Base-by-base conservation (phyloP, 2,329 filamentous ascomycete genomes). In the Aspergillus thermomutatus region DNA sequence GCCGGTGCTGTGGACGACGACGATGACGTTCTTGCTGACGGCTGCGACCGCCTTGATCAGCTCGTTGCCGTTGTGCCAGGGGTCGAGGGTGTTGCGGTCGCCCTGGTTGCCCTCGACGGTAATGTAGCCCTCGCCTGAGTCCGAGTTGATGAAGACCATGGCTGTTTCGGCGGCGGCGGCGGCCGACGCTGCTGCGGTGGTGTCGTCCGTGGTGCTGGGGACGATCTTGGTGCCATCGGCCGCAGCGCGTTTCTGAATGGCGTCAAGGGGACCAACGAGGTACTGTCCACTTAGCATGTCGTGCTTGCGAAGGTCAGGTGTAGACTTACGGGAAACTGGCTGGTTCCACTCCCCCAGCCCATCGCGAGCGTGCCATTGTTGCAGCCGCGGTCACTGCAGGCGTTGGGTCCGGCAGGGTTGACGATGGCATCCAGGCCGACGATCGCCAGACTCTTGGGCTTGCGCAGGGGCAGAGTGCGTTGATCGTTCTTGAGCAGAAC, bases 341-440 rank as follows among this genome's bases (percentile, higher is more conserved):
- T 79, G 0, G 85, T 87, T 49, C 90, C 90, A 3, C 85, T 89
- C 1, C 89, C 90, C 89, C 89, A 92, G 11, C 83, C 84, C 82
- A 90, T 88, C 37, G 82, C 88, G 2, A 91, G 77, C 0, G 85
- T 87, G 4, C 86, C 87, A 55, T 82, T 83, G 66, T 89, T 84
- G 70, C 87, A 89, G 47, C 82, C 84, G 63, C 86, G 83, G 63
- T 89, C 86, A 0, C 70, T 69, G 64, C 87, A 90, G 19, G 60
- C 59, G 55, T 83, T 83, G 1, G 80, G 75, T 3, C 80, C 80
- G 21, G 71, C 66, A 2, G 71, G 65, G 45, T 76, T 77, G 28
- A 77, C 76, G 31, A 72, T 75, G 58, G 79, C 78, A 60, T 82
- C 81, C 11, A 80, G 70, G 4, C 81, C 81, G 51, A 82, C 80